These are phyloP conservation scores for Annulohypoxylon maeteangense DNA, from an alignment of 495 filamentous ascomycete genomes.

Conservation along the genomic window DNA sequence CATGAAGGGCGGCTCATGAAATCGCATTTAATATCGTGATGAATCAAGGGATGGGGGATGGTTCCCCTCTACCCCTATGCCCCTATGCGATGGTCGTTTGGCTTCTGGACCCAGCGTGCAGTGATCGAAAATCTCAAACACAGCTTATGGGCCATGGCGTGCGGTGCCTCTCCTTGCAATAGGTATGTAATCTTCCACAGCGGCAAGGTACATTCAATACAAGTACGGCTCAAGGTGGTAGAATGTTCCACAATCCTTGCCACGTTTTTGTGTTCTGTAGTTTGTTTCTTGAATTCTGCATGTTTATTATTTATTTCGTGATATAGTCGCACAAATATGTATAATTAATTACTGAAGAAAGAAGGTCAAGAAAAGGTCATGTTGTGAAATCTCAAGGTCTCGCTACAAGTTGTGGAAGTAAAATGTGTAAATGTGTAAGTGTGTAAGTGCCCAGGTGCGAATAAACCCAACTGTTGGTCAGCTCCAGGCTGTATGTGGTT, in stretches of 20 bases:
- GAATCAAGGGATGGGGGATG: constrained; percentile 35
- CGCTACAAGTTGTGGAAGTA: neutral
- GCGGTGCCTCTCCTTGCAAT: constrained; percentile 29
- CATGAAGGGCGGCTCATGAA: constrained; percentile 34
- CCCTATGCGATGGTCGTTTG: constrained; percentile 25
- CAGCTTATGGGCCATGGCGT: constrained; percentile 18
- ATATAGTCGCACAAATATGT: constrained; percentile 19
- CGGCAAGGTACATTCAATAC: neutral
- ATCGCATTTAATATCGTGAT: constrained; percentile 30
- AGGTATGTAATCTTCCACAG: constrained; percentile 15
- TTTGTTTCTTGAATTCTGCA: neutral
- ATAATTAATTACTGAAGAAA: constrained; percentile 20
- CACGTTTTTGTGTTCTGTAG: constrained; percentile 10
- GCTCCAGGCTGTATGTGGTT: neutral
- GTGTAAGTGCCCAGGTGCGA: neutral
- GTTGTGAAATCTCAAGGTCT: constrained; percentile 9
- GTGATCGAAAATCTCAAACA: constrained; percentile 36
- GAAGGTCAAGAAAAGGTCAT: neutral
- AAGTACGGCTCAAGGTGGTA: constrained; percentile 4
- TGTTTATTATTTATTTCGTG: constrained; percentile 3
- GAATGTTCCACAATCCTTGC: constrained; percentile 40
- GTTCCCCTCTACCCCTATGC: neutral
- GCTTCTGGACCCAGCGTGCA: constrained; percentile 22
- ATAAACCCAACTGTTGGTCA: neutral
- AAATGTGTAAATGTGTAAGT: neutral